Conservation (phyloP, 164 flowering plant species). For the Sedum album region DNA sequence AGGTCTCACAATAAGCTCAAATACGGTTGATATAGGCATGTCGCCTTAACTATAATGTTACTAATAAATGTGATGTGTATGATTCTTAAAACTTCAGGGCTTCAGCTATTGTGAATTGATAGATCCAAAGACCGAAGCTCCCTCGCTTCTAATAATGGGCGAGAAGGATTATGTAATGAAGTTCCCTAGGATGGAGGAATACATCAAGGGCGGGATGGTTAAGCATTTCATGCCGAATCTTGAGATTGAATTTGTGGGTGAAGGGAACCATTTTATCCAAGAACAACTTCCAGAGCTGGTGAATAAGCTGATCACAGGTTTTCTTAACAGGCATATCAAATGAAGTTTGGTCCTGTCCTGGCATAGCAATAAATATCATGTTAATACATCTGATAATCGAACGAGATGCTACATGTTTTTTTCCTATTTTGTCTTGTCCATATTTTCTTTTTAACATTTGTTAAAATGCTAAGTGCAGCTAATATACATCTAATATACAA, state of each 20-base stretch:
- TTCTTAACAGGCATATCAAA: constrained; percentile 33
- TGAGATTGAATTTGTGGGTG: constrained; percentile 33
- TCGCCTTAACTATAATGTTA: not conserved
- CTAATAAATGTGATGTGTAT: too few species aligned
- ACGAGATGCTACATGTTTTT: too few species aligned
- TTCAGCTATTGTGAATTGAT: constrained; percentile 6
- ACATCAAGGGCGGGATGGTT: constrained; percentile 27
- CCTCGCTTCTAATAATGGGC: constrained; percentile 49
- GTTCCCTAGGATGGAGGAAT: constrained; percentile 43
- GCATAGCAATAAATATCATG: too few species aligned
- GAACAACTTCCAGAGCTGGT: constrained; percentile 51
- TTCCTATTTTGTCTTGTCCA: too few species aligned
- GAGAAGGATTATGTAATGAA: constrained; percentile 41
- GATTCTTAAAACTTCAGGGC: too few species aligned
- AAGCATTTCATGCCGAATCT: constrained; percentile 32
- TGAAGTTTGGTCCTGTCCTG: too few species aligned
- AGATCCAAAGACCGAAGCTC: constrained; percentile 28
- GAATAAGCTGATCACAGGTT: constrained; percentile 29
- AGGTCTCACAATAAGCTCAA: constrained; percentile 21
- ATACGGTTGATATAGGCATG: not conserved
- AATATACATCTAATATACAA: too few species aligned
- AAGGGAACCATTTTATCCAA: constrained; percentile 50
- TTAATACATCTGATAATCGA: too few species aligned
- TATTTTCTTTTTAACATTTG: too few species aligned
- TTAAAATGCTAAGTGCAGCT: too few species aligned